A percentile compares a stretch with the other conserved stretches of the same genome.
Conservation (phyloP, 2,329 filamentous ascomycete species). For the Ophiosphaerella korrae region DNA sequence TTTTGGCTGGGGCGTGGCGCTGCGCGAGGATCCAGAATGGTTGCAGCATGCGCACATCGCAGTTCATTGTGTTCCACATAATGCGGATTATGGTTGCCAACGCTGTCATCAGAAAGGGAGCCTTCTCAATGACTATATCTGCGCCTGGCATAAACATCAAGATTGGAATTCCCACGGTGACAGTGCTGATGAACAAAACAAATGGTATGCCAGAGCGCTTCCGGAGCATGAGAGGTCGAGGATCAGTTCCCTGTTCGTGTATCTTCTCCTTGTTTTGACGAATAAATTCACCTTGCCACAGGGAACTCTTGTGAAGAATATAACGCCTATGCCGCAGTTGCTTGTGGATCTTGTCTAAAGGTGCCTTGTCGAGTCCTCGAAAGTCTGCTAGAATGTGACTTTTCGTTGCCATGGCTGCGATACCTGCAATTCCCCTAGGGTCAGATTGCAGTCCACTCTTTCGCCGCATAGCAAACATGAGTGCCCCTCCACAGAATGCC, state of each 20-base stretch:
- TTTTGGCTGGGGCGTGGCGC: conserved; percentile 68
- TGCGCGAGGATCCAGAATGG: conserved; percentile 73
- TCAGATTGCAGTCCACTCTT: conserved; percentile 70
- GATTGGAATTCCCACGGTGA: conserved; percentile 63
- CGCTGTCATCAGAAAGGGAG: conserved; percentile 69
- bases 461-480: conserved; percentile 67
- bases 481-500: conserved; percentile 60
- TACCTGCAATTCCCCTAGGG: conserved; percentile 73
- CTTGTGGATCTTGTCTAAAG: conserved; percentile 69
- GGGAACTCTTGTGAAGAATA: conserved; percentile 70
- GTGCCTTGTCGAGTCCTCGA: conserved; percentile 71
- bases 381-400: conserved; percentile 77
- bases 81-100: conserved; percentile 71
- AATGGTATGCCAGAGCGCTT: conserved; percentile 65
- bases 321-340: conserved; percentile 71
- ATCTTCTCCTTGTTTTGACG: conserved; percentile 55
- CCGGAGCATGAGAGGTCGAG: conserved; percentile 72
- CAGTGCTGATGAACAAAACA: conserved; percentile 61
- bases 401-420: conserved; percentile 76
- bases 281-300: conserved; percentile 67
- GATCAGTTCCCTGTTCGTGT: conserved; percentile 53
- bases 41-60: conserved; percentile 73
- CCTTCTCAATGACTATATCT: conserved; percentile 62
- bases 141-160: conserved; percentile 64
- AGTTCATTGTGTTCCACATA: conserved; percentile 71